Percentiles rank a stretch among this genome's conserved stretches.
These are phyloP conservation scores for Chlamydomonas applanata DNA, from an alignment of 139 green algal species.

Conservation along the genomic window DNA sequence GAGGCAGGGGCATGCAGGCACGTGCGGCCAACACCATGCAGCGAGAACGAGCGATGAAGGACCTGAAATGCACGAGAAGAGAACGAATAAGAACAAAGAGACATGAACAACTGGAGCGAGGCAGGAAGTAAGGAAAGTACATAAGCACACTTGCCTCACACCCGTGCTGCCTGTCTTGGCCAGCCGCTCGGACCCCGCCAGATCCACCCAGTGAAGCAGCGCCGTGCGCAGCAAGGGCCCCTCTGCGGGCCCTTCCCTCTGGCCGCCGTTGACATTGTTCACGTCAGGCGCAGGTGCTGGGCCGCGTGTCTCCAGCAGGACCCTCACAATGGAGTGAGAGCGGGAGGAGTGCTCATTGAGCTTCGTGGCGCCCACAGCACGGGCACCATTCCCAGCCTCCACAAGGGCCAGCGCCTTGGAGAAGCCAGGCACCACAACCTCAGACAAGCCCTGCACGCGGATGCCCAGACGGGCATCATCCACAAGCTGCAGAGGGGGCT, in stretches of 20 bases:
- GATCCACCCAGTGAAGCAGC: constrained; percentile 49
- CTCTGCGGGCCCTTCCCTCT: background rate
- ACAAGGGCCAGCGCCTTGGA: constrained; percentile 20
- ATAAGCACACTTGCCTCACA: constrained; percentile 24
- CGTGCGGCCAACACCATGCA: too few species aligned
- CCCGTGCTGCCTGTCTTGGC: constrained; percentile 30
- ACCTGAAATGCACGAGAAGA: too few species aligned
- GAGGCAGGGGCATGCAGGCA: too few species aligned
- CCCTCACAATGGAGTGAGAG: constrained; percentile 50
- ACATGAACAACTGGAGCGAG: too few species aligned
- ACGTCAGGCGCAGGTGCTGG: background rate
- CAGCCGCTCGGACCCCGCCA: constrained; percentile 51
- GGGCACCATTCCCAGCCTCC: background rate
- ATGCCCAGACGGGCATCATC: constrained; percentile 12
- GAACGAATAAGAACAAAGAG: too few species aligned
- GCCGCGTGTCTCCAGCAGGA: constrained; percentile 21
- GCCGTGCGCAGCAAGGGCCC: constrained; percentile 13
- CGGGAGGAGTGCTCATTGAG: constrained; percentile 44
- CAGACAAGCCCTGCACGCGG: constrained; percentile 9
- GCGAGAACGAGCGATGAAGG: too few species aligned
- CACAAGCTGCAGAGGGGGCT: constrained; percentile 12
- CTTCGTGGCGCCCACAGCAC: constrained; percentile 25
- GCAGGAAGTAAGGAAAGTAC: too few species aligned
- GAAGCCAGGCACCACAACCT: constrained; percentile 7
- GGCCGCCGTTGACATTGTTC: background rate